A percentile compares a stretch with the other conserved stretches of the same genome.
phyloP scores from a whole-genome alignment of 768 basidiomycete genomes.

The Termitomyces sp. region DNA sequence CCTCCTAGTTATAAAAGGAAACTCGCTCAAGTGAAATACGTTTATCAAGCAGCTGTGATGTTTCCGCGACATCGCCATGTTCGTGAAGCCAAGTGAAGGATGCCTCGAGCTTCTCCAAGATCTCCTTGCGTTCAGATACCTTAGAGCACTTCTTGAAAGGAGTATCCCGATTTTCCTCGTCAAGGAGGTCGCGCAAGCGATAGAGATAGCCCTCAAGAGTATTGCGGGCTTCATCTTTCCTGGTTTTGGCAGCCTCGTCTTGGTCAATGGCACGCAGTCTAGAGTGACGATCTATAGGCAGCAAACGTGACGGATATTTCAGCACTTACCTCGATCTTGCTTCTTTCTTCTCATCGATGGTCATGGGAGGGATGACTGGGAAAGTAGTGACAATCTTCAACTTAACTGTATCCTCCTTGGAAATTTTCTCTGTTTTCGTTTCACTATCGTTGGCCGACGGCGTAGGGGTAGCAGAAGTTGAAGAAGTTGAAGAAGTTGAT shows the following conservation, averaged over 20 bases:
- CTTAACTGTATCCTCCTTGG: constrained; percentile 62
- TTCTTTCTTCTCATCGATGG: constrained; percentile 68
- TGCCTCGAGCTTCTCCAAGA: constrained; percentile 66
- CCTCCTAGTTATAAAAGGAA: neutral
- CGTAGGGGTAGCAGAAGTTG: constrained; percentile 33
- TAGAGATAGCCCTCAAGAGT: constrained; percentile 93
- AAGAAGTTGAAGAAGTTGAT: constrained; percentile 26
- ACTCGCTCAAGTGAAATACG: constrained; percentile 83
- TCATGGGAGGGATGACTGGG: constrained; percentile 72
- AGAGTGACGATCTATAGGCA: neutral
- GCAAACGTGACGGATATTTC: neutral
- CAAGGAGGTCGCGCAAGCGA: constrained; percentile 78
- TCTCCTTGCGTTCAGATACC: constrained; percentile 60
- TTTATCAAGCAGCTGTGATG: constrained; percentile 69
- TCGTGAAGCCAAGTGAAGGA: constrained; percentile 83
- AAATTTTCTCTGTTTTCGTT: constrained; percentile 33
- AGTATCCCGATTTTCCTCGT: constrained; percentile 58
- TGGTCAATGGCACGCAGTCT: constrained; percentile 80
- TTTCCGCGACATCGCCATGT: constrained; percentile 79
- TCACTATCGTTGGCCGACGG: constrained; percentile 28
- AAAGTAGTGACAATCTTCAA: constrained; percentile 63
- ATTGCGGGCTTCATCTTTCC: constrained; percentile 89
- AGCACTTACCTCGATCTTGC: constrained; percentile 67
- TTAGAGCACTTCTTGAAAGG: constrained; percentile 89
- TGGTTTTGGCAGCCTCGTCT: constrained; percentile 72